Base-by-base conservation (phyloP, 2,329 filamentous ascomycete genomes). In the Stemphylium vesicarium region DNA sequence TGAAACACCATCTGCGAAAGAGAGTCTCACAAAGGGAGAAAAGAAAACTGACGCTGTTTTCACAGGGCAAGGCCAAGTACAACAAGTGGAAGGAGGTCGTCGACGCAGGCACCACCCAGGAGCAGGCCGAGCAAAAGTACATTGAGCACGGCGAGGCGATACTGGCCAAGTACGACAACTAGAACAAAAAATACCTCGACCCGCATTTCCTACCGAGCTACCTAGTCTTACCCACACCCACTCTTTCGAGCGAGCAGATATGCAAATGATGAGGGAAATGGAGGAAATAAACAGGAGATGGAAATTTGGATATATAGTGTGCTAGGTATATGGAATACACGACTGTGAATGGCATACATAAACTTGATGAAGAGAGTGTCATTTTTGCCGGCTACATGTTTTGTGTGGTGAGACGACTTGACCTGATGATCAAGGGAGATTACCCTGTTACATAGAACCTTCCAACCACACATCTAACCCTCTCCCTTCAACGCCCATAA, bases 21-120 rank as follows among this genome's bases (percentile, higher is more conserved):
- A 20, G 16, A 6, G 22, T 24, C 22, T 8, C 5, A 6, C 22
- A 24, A 24, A 24, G 22, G 9, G 9, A 13, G 13, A 1, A 24
- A 4, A 16, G 12, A 22, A 26, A 40, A 43, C 50, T 64, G 44
- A 53, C 31, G 41, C 53, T n/a, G 31, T 2, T 16, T 7, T 10
- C 20, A 41, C 67, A 92, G 90, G 86, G 81, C 79, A 96, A 95
- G 81, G 86, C 86, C 69, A 96, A 96, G 84, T 85, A 88, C 80
- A 84, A 82, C 68, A 86, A 88, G 50, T 96, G 92, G 92, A 80
- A 91, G 78, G 83, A 87, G 72, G 70, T 87, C 59, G 84, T 85
- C 69, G 84, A 92, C 58, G 82, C 87, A 56, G 85, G 83, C 45
- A 73, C 86, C 64, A 85, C 82, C 8, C 71, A 84, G 58, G 83